Percentiles rank a stretch among this genome's conserved stretches.
Conservation (phyloP, 805 yeast genomes). For the Candida schatavii region DNA sequence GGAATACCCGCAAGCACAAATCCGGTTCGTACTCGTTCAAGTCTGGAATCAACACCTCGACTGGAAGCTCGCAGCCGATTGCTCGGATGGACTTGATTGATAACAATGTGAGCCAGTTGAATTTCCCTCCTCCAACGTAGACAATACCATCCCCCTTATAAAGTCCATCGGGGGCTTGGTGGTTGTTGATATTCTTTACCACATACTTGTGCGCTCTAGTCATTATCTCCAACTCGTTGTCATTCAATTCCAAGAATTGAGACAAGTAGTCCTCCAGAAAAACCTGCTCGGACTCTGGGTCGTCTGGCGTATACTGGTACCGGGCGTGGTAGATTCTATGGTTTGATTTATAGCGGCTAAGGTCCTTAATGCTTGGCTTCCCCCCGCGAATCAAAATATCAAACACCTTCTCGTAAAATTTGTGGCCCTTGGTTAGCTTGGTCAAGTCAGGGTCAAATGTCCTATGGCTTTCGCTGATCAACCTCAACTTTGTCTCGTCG, state of each 20-base stretch:
- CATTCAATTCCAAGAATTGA: constrained; percentile 45
- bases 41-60: constrained; percentile 78
- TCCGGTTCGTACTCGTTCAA: constrained; percentile 68
- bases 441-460: constrained; percentile 9
- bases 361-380: constrained; percentile 41
- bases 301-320: constrained; percentile 34
- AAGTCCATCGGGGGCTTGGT: constrained; percentile 28
- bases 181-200: constrained; percentile 42
- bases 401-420: constrained; percentile 43
- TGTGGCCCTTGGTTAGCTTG: constrained; percentile 31
- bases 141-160: constrained; percentile 55
- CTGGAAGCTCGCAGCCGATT: constrained; percentile 66
- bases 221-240: constrained; percentile 43
- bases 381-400: constrained; percentile 31
- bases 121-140: constrained; percentile 78
- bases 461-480: constrained; percentile 6
- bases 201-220: constrained; percentile 46
- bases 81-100: constrained; percentile 65
- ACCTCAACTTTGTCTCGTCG: constrained; percentile 6
- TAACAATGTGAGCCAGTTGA: constrained; percentile 66
- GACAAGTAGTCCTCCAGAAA: constrained; percentile 54
- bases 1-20: constrained; percentile 41
- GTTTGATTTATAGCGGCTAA: constrained; percentile 43
- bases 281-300: constrained; percentile 24
- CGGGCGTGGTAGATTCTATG: constrained; percentile 55